Conservation (phyloP, 106 monocot species). For the Gastrodia elata region DNA sequence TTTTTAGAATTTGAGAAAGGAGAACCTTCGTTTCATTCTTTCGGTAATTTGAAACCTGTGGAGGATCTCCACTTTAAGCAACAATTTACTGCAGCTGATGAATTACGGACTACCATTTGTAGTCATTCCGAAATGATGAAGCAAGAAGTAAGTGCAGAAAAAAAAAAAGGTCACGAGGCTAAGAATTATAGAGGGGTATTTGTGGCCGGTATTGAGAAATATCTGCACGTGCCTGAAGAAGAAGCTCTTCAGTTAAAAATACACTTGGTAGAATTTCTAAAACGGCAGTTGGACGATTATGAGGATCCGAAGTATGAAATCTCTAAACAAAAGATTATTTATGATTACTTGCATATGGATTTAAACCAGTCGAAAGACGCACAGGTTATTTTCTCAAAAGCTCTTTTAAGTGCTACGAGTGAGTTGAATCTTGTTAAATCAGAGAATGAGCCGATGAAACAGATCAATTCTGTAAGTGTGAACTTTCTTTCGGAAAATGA, state of each 20-base stretch:
- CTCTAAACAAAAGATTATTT: conserved; percentile 7
- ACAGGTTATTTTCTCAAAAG: not conserved
- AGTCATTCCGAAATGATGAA: conserved; percentile 12
- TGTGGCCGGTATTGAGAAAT: not conserved
- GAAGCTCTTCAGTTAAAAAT: conserved; percentile 11
- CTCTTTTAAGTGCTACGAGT: not conserved
- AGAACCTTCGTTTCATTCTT: conserved; percentile 6
- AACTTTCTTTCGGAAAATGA: not conserved
- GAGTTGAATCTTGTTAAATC: conserved; percentile 7
- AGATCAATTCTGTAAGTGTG: not conserved
- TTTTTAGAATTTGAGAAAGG: conserved; percentile 16
- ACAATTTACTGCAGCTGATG: conserved; percentile 11
- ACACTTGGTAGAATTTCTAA: conserved; percentile 12
- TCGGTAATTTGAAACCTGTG: not conserved
- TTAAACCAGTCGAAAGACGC: conserved; percentile 24
- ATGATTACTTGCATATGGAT: conserved; percentile 23
- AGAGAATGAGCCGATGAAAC: conserved; percentile 9
- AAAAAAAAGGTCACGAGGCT: conserved; percentile 7
- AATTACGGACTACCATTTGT: conserved; percentile 7
- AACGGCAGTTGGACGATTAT: conserved; percentile 4
- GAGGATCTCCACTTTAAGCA: too few relatives aligned
- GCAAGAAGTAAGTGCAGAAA: not conserved
- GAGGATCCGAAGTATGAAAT: conserved; percentile 15
- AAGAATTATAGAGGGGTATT: conserved; percentile 14
- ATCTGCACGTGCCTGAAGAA: conserved; percentile 4